A percentile compares a stretch with the other conserved stretches of the same genome.
phyloP scores from a whole-genome alignment of 192 early-diverging fungal genomes.

The Thoreauomyces humboldtii region DNA sequence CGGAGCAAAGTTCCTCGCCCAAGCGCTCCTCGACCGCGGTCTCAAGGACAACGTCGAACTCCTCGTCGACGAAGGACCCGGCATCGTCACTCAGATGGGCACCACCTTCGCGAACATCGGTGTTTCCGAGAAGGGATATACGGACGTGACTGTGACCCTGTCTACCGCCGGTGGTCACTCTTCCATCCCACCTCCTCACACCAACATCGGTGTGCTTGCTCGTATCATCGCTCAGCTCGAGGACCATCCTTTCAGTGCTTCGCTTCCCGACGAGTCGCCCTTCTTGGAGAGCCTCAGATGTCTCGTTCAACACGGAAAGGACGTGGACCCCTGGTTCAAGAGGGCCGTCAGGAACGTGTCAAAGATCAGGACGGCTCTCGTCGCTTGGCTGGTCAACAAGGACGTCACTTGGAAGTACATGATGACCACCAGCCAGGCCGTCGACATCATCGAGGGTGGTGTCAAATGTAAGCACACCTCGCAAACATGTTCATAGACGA shows the following conservation, averaged over 20 bases:
- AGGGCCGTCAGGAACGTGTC: constrained; percentile 18
- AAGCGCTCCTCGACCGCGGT: background rate
- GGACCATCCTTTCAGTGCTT: constrained; percentile 10
- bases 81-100: constrained; percentile 5
- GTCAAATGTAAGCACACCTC: constrained; percentile 36
- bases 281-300: constrained; percentile 28
- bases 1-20: constrained; percentile 15
- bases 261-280: constrained; percentile 24
- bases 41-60: constrained; percentile 23
- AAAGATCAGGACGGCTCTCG: constrained; percentile 9
- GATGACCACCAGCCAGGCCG: constrained; percentile 44
- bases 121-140: constrained; percentile 37
- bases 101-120: constrained; percentile 25
- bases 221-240: constrained; percentile 27
- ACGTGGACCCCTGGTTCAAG: constrained; percentile 19
- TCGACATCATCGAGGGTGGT: constrained; percentile 46
- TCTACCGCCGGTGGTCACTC: constrained; percentile 39
- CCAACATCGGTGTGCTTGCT: constrained; percentile 34
- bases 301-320: constrained; percentile 18
- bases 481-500: no score
- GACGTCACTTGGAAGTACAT: constrained; percentile 11
- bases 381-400: constrained; percentile 10
- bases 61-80: constrained; percentile 42
- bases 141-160: constrained; percentile 29
- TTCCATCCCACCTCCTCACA: constrained; percentile 41